These are phyloP conservation scores for Lentinula edodes DNA, from an alignment of 768 basidiomycete species.

Conservation along the genomic window DNA sequence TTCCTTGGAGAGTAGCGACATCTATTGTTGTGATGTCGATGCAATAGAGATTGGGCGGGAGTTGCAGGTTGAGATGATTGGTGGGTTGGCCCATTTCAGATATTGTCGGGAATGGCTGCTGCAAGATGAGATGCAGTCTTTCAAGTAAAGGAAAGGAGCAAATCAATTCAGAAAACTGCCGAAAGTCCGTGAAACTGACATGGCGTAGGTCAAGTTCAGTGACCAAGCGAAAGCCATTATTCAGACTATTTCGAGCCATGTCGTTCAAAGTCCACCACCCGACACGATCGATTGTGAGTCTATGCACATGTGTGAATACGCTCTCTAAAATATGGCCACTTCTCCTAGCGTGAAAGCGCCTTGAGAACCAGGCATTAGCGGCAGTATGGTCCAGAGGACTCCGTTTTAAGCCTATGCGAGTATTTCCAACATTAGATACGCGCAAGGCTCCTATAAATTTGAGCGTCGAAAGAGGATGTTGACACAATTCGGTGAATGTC, in stretches of 20 bases:
- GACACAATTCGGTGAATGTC: neutral
- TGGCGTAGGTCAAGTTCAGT: neutral
- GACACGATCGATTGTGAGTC: neutral
- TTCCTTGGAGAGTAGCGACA: neutral
- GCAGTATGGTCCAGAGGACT: neutral
- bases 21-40: neutral
- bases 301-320: neutral
- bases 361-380: neutral
- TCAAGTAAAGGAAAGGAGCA: conserved; percentile 7
- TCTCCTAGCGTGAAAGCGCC: neutral
- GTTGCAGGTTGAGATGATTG: neutral
- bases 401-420: neutral
- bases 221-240: neutral
- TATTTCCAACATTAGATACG: neutral
- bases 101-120: neutral
- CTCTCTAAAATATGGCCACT: neutral
- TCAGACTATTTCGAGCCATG: neutral
- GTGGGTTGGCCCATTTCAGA: neutral
- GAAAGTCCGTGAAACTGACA: neutral
- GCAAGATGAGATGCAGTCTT: neutral
- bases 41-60: neutral
- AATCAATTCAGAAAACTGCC: neutral
- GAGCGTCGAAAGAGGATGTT: conserved; percentile 1
- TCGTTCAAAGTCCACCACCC: conserved; percentile 5
- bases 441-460: neutral